Percentiles rank a stretch among this genome's conserved stretches.
These are phyloP conservation scores for Chernovozyma aurita DNA, from an alignment of 1,139 yeast species.

Conservation along the genomic window DNA sequence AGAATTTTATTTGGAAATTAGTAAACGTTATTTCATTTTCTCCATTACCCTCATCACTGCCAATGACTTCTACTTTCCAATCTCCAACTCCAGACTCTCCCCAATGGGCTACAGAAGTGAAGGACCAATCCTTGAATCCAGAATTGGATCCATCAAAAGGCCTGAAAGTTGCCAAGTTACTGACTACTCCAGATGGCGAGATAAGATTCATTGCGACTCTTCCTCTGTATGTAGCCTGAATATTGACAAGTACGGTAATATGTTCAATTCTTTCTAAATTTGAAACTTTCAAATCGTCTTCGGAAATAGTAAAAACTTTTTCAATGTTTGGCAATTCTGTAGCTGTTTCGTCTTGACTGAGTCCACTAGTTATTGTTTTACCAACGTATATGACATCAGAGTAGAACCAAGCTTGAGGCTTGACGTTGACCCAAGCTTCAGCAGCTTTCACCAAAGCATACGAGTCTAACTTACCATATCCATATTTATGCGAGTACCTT, in stretches of 20 bases:
- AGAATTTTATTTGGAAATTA: slow-evolving; percentile 74
- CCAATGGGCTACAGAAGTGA: slow-evolving; percentile 99
- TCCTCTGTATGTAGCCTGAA: slow-evolving; percentile 67
- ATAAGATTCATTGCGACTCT: slow-evolving; percentile 57
- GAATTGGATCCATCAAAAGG: slow-evolving; percentile 46
- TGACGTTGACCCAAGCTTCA: slow-evolving; percentile 72
- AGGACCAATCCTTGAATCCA: slow-evolving; percentile 84
- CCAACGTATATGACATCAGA: slow-evolving; percentile 37
- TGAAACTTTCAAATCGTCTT: slow-evolving; percentile 45
- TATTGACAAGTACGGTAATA: slow-evolving; percentile 74
- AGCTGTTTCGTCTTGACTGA: slow-evolving; percentile 16
- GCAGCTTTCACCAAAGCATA: slow-evolving; percentile 71
- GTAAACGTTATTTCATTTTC: slow-evolving; percentile 44
- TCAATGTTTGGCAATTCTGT: slow-evolving; percentile 26
- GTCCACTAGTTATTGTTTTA: slow-evolving; percentile 12
- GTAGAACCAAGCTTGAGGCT: slow-evolving; percentile 86
- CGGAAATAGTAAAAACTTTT: slow-evolving; percentile 44
- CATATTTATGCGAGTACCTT: slow-evolving; percentile 79
- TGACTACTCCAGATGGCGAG: slow-evolving; percentile 73
- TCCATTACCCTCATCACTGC: slow-evolving; percentile 15
- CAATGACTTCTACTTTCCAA: slow-evolving; percentile 69
- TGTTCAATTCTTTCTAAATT: slow-evolving; percentile 80
- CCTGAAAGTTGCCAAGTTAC: slow-evolving; percentile 75
- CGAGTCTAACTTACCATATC: slow-evolving; percentile 92
- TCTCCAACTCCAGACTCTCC: slow-evolving; percentile 81